These are phyloP conservation scores for Backusella liffmaniae DNA, from an alignment of 192 early-diverging fungal species.

Conservation along the genomic window DNA sequence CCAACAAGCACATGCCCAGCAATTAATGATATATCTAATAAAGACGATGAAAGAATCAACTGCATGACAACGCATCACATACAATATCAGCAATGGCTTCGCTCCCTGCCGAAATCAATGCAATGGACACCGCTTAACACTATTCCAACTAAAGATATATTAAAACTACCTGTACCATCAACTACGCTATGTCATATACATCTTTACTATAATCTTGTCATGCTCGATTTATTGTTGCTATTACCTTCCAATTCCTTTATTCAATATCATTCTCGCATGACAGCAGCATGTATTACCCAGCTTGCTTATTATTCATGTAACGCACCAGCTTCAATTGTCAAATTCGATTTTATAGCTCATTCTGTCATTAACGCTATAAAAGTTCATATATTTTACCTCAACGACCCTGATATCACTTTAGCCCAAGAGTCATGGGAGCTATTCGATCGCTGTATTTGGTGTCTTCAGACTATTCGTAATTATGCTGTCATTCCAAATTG, in stretches of 20 bases:
- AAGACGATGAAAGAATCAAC: not conserved
- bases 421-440: constrained; percentile 13
- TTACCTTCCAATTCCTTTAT: not conserved
- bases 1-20: constrained; percentile 1
- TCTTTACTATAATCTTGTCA: not conserved
- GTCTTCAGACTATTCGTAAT: constrained; percentile 3
- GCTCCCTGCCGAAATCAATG: not conserved
- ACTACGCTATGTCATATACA: not conserved
- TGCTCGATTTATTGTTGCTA: not conserved
- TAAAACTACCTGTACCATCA: not conserved
- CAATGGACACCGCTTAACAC: constrained; percentile 2
- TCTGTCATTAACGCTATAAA: constrained; percentile 2
- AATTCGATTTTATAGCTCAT: constrained; percentile 16
- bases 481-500: constrained; percentile 17
- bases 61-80: not conserved
- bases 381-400: constrained; percentile 1
- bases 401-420: not conserved
- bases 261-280: not conserved
- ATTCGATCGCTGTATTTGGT: constrained; percentile 14
- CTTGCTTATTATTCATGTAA: constrained; percentile 13
- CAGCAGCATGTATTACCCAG: constrained; percentile 12
- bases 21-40: not conserved
- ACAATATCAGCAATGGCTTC: not conserved
- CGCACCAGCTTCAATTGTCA: not conserved
- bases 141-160: not conserved